Conservation (phyloP, 176 grass and related monocot genomes). For the Tillandsia fasciculata region DNA sequence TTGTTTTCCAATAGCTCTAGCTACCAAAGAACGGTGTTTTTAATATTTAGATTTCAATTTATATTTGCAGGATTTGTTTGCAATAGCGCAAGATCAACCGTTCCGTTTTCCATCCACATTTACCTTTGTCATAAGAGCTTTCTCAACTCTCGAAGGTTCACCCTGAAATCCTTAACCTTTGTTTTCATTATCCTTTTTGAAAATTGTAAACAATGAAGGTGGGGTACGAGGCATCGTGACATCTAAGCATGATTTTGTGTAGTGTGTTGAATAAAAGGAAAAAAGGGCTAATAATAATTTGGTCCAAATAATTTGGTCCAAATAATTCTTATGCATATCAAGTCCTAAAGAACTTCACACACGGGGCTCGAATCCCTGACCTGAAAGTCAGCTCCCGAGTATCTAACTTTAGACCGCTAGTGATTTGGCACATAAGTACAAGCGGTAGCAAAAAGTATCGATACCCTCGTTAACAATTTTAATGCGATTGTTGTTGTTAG, state of each 20-base stretch:
- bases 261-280: background rate
- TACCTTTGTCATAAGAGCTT: constrained; percentile 92
- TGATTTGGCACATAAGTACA: too few species aligned
- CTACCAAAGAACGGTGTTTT: too few species aligned
- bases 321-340: too few species aligned
- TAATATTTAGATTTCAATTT: constrained; percentile 13
- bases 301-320: too few species aligned
- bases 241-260: background rate
- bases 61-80: constrained; percentile 81
- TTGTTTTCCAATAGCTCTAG: too few species aligned
- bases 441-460: background rate
- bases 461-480: background rate
- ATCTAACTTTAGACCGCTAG: too few species aligned
- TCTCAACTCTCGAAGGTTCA: constrained; percentile 93
- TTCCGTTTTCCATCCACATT: constrained; percentile 96
- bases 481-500: constrained; percentile 31
- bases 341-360: too few species aligned
- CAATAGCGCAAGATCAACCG: constrained; percentile 92
- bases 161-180: background rate
- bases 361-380: too few species aligned
- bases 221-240: background rate
- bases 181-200: too few species aligned
- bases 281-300: background rate
- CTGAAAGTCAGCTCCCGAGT: too few species aligned
- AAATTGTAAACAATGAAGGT: background rate